These are phyloP conservation scores for Bipolaris cookei DNA, from an alignment of 2,329 filamentous ascomycete species.

Conservation along the genomic window DNA sequence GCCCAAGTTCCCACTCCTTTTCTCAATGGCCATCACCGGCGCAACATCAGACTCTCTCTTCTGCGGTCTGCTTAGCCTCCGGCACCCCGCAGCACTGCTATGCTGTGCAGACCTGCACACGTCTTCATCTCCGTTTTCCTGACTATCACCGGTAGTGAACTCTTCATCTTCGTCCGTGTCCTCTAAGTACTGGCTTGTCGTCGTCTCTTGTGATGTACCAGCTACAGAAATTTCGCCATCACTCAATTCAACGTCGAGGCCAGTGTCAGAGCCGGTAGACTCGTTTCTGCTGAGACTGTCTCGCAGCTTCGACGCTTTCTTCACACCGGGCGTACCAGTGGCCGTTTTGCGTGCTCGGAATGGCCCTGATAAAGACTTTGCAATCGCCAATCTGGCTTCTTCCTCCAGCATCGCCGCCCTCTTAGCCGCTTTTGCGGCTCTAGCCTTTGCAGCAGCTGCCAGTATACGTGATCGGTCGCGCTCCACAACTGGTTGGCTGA, in stretches of 20 bases:
- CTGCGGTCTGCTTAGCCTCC: slow-evolving; percentile 1
- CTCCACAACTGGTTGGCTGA: neutral
- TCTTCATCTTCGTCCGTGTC: slow-evolving; percentile 22
- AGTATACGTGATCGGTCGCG: slow-evolving; percentile 7
- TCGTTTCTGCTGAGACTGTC: neutral
- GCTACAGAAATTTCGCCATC: neutral
- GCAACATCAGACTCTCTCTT: slow-evolving; percentile 1
- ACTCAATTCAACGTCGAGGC: slow-evolving; percentile 1
- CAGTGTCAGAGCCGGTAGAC: slow-evolving; percentile 6
- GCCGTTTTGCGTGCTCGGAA: slow-evolving; percentile 21
- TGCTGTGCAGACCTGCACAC: neutral
- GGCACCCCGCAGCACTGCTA: neutral
- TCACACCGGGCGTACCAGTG: neutral
- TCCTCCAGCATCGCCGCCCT: slow-evolving; percentile 14
- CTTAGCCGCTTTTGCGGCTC: slow-evolving; percentile 24
- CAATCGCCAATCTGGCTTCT: neutral
- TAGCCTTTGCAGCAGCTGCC: slow-evolving; percentile 17
- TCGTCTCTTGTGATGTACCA: slow-evolving; percentile 5
- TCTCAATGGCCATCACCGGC: slow-evolving; percentile 8
- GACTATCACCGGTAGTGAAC: slow-evolving; percentile 1
- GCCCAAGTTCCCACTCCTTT: slow-evolving; percentile 10
- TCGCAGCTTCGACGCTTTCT: neutral
- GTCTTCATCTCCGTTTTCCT: neutral
- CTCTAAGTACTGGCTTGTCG: slow-evolving; percentile 10
- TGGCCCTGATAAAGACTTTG: neutral